phyloP scores from a whole-genome alignment of 1,139 yeast genomes.

The Magnusiomyces clavatus region DNA sequence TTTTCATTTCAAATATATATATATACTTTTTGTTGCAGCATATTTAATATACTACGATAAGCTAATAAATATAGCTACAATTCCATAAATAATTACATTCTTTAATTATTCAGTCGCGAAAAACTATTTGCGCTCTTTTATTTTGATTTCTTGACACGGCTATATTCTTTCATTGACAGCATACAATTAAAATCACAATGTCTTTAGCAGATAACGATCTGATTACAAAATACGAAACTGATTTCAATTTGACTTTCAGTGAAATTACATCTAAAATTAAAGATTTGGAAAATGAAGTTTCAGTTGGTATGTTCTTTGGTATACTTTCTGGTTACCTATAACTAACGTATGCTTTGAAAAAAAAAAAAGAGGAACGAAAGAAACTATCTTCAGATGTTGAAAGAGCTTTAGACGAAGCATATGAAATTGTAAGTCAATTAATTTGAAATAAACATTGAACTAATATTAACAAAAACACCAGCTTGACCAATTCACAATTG shows the following conservation, averaged over 20 bases:
- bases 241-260: conserved; percentile 60
- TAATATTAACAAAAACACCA: conserved; percentile 10
- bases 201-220: conserved; percentile 2
- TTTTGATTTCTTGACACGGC: too few species aligned
- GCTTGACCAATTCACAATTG: conserved; percentile 72
- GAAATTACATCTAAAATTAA: conserved; percentile 63
- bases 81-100: too few species aligned
- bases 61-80: too few species aligned
- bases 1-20: too few species aligned
- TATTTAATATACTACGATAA: too few species aligned
- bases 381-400: conserved; percentile 44
- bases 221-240: conserved; percentile 54
- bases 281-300: conserved; percentile 19
- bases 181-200: background rate
- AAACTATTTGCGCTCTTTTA: too few species aligned
- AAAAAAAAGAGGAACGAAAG: conserved; percentile 13
- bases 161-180: too few species aligned
- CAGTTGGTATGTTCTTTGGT: background rate
- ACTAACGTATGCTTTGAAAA: conserved; percentile 42
- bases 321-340: conserved; percentile 34
- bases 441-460: background rate
- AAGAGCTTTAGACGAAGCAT: conserved; percentile 65
- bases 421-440: conserved; percentile 44
- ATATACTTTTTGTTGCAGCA: too few species aligned
- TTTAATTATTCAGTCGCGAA: too few species aligned